Conservation (phyloP, 805 yeast species). For the Starmerella riodocensis region DNA sequence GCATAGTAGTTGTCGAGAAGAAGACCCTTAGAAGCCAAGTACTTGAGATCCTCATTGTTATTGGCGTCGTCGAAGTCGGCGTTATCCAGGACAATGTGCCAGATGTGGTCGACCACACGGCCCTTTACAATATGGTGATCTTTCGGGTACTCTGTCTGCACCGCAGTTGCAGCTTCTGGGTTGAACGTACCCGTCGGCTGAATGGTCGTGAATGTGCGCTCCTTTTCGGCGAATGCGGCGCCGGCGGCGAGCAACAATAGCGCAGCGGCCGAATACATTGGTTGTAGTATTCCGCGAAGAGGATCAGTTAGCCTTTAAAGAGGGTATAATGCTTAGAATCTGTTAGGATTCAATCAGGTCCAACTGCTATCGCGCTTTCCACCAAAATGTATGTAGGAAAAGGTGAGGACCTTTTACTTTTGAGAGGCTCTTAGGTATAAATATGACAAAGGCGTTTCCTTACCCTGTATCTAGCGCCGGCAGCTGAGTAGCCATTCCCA, state of each 20-base stretch:
- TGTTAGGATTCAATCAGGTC: not conserved
- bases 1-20: conserved; percentile 40
- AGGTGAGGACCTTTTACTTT: too few species aligned
- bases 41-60: conserved; percentile 33
- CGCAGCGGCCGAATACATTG: conserved; percentile 16
- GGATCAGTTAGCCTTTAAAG: conserved; percentile 3
- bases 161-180: conserved; percentile 25
- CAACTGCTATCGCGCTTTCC: too few species aligned
- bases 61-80: conserved; percentile 40
- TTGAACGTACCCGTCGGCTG: conserved; percentile 23
- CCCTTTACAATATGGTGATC: conserved; percentile 24
- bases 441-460: not conserved
- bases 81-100: conserved; percentile 39
- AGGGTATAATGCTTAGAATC: conserved; percentile 7
- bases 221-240: conserved; percentile 19
- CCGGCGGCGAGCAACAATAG: conserved; percentile 18
- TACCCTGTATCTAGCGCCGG: conserved; percentile 2
- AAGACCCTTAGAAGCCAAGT: conserved; percentile 35
- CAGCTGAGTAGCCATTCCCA: conserved; percentile 10
- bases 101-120: conserved; percentile 23
- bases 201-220: conserved; percentile 22
- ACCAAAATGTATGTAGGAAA: too few species aligned
- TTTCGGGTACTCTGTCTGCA: conserved; percentile 24
- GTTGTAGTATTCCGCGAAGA: not conserved
- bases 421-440: conserved; percentile 2